Percentiles rank a stretch among this genome's conserved stretches.
Evolutionary conservation across 1,139 yeast species (phyloP).

Genomic region (Lodderomyces jiufengensis): DNA sequence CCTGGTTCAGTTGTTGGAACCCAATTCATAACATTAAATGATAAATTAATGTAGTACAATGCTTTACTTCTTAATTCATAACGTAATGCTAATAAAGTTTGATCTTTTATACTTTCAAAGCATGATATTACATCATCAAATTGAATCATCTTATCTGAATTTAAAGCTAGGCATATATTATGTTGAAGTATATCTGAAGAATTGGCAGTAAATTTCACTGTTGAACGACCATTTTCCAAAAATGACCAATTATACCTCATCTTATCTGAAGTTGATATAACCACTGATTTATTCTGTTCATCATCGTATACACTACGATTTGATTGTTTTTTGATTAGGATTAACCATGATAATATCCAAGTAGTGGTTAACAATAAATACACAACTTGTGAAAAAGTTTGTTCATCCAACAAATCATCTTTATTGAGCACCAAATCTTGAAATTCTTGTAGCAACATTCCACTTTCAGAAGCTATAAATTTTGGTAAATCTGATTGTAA

Average conservation of each 20-base stretch:
- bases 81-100: slow-evolving; percentile 55
- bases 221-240: slow-evolving; percentile 42
- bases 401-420: slow-evolving; percentile 42
- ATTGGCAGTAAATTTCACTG: slow-evolving; percentile 21
- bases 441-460: slow-evolving; percentile 23
- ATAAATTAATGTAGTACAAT: slow-evolving; percentile 55
- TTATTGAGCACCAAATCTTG: slow-evolving; percentile 25
- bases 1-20: slow-evolving; percentile 50
- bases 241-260: slow-evolving; percentile 57
- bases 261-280: slow-evolving; percentile 37
- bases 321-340: slow-evolving; percentile 45
- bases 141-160: slow-evolving; percentile 32
- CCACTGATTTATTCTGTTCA: slow-evolving; percentile 17
- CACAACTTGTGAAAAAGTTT: slow-evolving; percentile 46
- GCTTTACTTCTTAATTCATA: slow-evolving; percentile 64
- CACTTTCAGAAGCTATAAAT: slow-evolving; percentile 32
- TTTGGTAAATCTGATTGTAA: slow-evolving; percentile 4
- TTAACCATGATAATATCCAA: slow-evolving; percentile 56
- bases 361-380: slow-evolving; percentile 45
- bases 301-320: slow-evolving; percentile 26
- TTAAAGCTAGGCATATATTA: slow-evolving; percentile 35
- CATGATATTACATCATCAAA: slow-evolving; percentile 48
- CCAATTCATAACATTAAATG: slow-evolving; percentile 42
- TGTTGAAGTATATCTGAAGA: slow-evolving; percentile 19
- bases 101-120: slow-evolving; percentile 45